Evolutionary conservation across 257 asterid species (phyloP).

Genomic region (Prunella vulgaris): DNA sequence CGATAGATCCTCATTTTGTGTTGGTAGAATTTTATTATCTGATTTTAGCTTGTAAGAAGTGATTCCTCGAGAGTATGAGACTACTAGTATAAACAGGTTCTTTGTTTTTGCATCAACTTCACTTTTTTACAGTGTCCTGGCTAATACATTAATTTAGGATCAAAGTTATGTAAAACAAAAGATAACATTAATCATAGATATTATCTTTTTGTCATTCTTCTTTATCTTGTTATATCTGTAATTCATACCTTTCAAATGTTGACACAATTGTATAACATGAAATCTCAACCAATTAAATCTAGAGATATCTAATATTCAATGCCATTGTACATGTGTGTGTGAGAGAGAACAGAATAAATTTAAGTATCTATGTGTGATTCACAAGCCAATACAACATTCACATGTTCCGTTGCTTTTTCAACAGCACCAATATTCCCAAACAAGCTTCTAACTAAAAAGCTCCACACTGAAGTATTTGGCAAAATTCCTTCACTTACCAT

Average conservation of each 20-base stretch:
- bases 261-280: background rate
- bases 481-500: constrained; percentile 62
- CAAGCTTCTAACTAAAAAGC: constrained; percentile 54
- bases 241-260: no score
- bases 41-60: background rate
- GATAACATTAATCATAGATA: no score
- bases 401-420: constrained; percentile 27
- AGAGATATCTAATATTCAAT: no score
- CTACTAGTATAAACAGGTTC: background rate
- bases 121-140: no score
- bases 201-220: background rate
- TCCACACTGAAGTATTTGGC: constrained; percentile 65
- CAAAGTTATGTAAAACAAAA: no score
- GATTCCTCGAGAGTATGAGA: background rate
- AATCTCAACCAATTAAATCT: background rate
- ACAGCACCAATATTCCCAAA: constrained; percentile 43
- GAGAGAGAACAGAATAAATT: background rate
- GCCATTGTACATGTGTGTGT: background rate
- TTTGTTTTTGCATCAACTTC: background rate
- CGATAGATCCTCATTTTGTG: constrained; percentile 1
- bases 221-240: background rate
- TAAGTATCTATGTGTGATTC: background rate
- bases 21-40: background rate
- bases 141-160: no score
- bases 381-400: constrained; percentile 35